These are phyloP conservation scores for Candida nanaspora DNA, from an alignment of 805 yeast genomes.

Conservation along the genomic window DNA sequence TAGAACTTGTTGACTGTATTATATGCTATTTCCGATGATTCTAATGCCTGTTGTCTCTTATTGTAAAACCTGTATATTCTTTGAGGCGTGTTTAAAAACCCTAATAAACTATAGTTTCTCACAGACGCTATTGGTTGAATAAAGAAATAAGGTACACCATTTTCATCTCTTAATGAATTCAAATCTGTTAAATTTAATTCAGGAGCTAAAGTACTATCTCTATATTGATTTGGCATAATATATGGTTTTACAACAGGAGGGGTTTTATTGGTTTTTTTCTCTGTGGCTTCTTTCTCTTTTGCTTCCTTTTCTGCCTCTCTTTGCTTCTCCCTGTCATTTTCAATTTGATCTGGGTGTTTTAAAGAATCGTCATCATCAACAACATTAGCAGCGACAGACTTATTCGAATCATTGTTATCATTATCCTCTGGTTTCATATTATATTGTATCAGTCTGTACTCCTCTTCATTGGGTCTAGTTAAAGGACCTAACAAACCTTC, in stretches of 20 bases:
- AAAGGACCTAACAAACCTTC: conserved; percentile 94
- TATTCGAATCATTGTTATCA: conserved; percentile 5
- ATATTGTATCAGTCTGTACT: conserved; percentile 6
- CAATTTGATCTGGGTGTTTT: background rate
- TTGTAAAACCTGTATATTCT: conserved; percentile 76
- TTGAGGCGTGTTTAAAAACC: conserved; percentile 69
- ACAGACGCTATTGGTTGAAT: conserved; percentile 75
- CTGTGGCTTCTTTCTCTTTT: conserved; percentile 20
- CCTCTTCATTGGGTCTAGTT: conserved; percentile 40
- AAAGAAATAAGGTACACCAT: conserved; percentile 50
- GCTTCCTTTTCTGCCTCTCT: conserved; percentile 10
- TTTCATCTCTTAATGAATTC: conserved; percentile 17
- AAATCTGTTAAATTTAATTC: conserved; percentile 39
- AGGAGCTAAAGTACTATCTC: conserved; percentile 46
- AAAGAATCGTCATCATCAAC: background rate
- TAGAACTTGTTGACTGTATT: conserved; percentile 45
- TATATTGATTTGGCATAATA: conserved; percentile 52
- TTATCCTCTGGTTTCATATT: background rate
- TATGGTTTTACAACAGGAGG: conserved; percentile 56
- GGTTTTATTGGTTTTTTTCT: conserved; percentile 22
- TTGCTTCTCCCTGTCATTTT: conserved; percentile 27
- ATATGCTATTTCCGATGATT: conserved; percentile 47
- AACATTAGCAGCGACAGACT: no score
- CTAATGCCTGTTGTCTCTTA: conserved; percentile 63
- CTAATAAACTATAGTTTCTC: conserved; percentile 71